Evolutionary conservation across 345 rosid genomes (phyloP), one percentile per base, ranked within the genome.

Genomic region (Anastatica hierochuntica): DNA sequence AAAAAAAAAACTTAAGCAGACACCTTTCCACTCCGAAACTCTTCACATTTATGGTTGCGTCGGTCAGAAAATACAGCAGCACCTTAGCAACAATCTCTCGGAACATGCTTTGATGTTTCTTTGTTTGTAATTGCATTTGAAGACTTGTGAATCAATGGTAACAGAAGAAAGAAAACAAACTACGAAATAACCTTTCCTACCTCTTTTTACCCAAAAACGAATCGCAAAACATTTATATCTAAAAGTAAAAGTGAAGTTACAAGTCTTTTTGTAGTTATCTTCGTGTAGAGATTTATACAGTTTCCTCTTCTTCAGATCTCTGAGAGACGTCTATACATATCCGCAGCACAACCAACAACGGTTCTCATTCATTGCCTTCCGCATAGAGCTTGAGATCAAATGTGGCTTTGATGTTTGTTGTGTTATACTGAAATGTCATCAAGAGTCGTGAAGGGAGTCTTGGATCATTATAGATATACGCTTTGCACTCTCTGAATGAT

Each of bases 121-220:
- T 23, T 6, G 38, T 49, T 64, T 63, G 57, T 63, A 92, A 97
- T 97, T 94, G 70, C 95, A n/a, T n/a, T n/a, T n/a, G n/a, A n/a
- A 83, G 70, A 86, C 90, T 61, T 94, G 99, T 69, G 99, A 97
- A 66, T 94, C 99, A 39, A 80, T 88, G 94, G 95, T 92, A 73
- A 85, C 99, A 16, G 97, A 88, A 66, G 99, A 88, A 74, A 33
- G n/a, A 16, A 49, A 42, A n/a, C 14, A 27, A 53, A 63, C 50
- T 48, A 64, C 46, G 8, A 37, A 38, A 47, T 47, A 20, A 41
- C 19, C 36, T 17, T 56, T 57, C 63, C 63, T 57, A 56, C 58
- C 47, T 49, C 19, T 30, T 19, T 38, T 42, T 65, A 42, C n/a
- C n/a, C 44, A 13, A 31, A 54, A 55, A 55, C 15, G 24, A 37